A percentile compares a stretch with the other conserved stretches of the same genome.
Conservation (phyloP, 2,329 filamentous ascomycete species). For the Colletotrichum neosansevieriae region DNA sequence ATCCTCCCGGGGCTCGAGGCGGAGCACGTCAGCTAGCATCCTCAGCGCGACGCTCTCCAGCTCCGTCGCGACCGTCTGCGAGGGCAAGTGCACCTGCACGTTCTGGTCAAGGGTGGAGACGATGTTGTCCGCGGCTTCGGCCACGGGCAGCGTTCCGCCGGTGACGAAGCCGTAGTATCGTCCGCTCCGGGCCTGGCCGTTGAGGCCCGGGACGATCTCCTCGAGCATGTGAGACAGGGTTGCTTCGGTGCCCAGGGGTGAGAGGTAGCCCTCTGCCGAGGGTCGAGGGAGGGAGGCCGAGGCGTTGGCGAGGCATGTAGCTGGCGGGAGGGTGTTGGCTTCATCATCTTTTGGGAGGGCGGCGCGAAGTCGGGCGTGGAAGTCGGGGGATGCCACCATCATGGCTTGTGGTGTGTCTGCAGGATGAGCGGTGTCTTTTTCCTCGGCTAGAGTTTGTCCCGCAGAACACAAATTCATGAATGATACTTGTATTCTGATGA, state of each 20-base stretch:
- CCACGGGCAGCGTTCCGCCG: slow-evolving; percentile 82
- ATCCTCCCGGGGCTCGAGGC: slow-evolving; percentile 53
- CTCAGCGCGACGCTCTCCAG: slow-evolving; percentile 80
- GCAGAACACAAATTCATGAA: neutral
- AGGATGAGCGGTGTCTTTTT: neutral
- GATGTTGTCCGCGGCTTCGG: slow-evolving; percentile 85
- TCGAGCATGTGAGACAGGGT: slow-evolving; percentile 58
- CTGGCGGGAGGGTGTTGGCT: slow-evolving; percentile 55
- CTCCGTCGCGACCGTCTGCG: slow-evolving; percentile 79
- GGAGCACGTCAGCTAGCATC: slow-evolving; percentile 75
- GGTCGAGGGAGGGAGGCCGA: slow-evolving; percentile 55
- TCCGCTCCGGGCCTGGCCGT: slow-evolving; percentile 71
- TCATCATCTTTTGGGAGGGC: slow-evolving; percentile 16
- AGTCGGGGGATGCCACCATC: slow-evolving; percentile 29
- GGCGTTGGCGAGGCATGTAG: slow-evolving; percentile 50
- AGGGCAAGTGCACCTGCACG: slow-evolving; percentile 82
- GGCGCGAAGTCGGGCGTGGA: slow-evolving; percentile 35
- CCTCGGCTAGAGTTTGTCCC: neutral
- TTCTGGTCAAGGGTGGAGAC: slow-evolving; percentile 87
- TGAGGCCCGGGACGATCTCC: slow-evolving; percentile 71
- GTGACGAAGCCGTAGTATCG: slow-evolving; percentile 93
- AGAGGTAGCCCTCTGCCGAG: slow-evolving; percentile 48
- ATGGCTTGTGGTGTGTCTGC: neutral
- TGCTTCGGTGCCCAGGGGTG: slow-evolving; percentile 46
- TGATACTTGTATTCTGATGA: too few relatives aligned